Evolutionary conservation across 768 basidiomycete genomes (phyloP), one percentile per base, ranked within the genome.

Genomic region (Trametes cubensis): DNA sequence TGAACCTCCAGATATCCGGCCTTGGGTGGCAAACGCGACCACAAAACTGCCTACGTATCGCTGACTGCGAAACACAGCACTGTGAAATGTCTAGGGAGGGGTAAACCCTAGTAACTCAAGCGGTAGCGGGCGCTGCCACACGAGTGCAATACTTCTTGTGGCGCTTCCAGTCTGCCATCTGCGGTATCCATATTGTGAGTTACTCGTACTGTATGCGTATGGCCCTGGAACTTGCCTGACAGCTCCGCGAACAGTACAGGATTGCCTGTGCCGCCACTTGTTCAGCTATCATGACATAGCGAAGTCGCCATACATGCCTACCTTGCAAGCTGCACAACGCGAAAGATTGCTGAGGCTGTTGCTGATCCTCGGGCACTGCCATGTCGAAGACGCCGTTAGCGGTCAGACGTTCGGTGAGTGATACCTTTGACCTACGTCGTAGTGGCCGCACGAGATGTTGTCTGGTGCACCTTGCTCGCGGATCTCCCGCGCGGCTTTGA

Each of bases 91-190:
- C 17, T 44, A 18, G 17, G 4, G 6, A 44, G 13, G 42, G 4
- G 18, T 7, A 47, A 13, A 6, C n/a, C n/a, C 46, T 25, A 4
- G 48, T 49, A 34, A 11, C 34, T 49, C 48, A 49, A 46, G 39
- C 57, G 28, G 28, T 28, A n/a, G 18, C 20, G 6, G 28, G 28
- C 28, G n/a, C 49, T 11, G 50, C 49, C 13, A 44, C 13, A 13
- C 41, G 55, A n/a, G 66, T 67, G 66, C 75, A 76, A 38, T 67
- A 72, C 30, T 61, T 48, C 66, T 73, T 74, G 63, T 75, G 74
- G 23, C 71, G 69, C 41, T 67, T 70, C 75, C 74, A 73, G 46
- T 76, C 74, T 4, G 50, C 54, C 10, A 13, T 46, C 73, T 74
- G 20, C 17, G 6, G n/a, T 23, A 13, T 13, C 10, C 34, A 14